phyloP scores from a whole-genome alignment of 495 filamentous ascomycete genomes.

The Penicillium mononematosum region DNA sequence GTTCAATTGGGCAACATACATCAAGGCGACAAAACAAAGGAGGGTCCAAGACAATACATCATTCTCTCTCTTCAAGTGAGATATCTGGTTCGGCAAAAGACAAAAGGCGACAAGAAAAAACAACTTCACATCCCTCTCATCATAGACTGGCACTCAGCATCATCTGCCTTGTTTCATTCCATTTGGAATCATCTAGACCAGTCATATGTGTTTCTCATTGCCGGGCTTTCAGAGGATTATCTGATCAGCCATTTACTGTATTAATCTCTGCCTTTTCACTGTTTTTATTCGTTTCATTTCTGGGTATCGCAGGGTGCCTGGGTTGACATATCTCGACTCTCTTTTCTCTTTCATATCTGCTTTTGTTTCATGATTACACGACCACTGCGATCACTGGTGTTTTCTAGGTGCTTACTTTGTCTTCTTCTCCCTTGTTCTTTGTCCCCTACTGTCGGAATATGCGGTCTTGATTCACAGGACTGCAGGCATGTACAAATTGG shows the following conservation, averaged over 20 bases:
- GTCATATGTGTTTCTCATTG: slow-evolving; percentile 17
- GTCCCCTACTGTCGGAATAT: slow-evolving; percentile 11
- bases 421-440: slow-evolving; percentile 13
- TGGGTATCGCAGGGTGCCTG: slow-evolving; percentile 4
- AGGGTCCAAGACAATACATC: slow-evolving; percentile 1
- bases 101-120: slow-evolving; percentile 2
- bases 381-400: slow-evolving; percentile 20
- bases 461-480: background rate
- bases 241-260: slow-evolving; percentile 22
- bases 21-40: slow-evolving; percentile 22
- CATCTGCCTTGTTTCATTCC: slow-evolving; percentile 7
- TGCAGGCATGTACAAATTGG: slow-evolving; percentile 23
- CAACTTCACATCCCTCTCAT: slow-evolving; percentile 5
- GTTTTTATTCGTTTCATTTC: slow-evolving; percentile 14
- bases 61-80: slow-evolving; percentile 7
- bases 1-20: slow-evolving; percentile 24
- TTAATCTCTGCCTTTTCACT: slow-evolving; percentile 23
- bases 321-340: slow-evolving; percentile 1
- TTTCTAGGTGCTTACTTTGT: slow-evolving; percentile 10
- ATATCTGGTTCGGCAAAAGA: slow-evolving; percentile 8
- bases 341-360: background rate
- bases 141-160: slow-evolving; percentile 20
- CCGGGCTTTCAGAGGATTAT: slow-evolving; percentile 1
- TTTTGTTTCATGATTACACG: slow-evolving; percentile 22
- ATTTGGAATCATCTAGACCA: slow-evolving; percentile 22